Percentiles rank a stretch among this genome's conserved stretches.
Conservation (phyloP, 2,329 filamentous ascomycete species). For the Fusarium lateritium region DNA sequence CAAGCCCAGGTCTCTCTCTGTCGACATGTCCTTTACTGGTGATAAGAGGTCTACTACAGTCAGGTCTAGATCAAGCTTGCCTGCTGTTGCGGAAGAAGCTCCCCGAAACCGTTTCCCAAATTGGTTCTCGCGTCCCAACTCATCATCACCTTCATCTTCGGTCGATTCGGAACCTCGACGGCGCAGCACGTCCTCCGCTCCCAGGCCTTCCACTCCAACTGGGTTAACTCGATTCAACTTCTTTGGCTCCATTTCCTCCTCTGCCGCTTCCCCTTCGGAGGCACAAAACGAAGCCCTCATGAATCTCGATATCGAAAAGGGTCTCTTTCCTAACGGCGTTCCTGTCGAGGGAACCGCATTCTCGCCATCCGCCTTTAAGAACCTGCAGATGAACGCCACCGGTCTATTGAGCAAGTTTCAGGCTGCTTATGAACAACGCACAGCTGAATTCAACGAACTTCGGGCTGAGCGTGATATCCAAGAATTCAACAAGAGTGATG, state of each 20-base stretch:
- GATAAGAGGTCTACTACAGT: conserved; percentile 44
- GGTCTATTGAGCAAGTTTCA: conserved; percentile 71
- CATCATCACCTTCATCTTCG: conserved; percentile 34
- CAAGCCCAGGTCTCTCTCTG: conserved; percentile 46
- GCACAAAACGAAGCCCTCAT: conserved; percentile 67
- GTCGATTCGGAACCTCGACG: conserved; percentile 26
- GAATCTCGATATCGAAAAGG: conserved; percentile 68
- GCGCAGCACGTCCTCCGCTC: conserved; percentile 49
- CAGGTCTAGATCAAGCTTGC: conserved; percentile 25
- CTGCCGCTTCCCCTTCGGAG: conserved; percentile 53
- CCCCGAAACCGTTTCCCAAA: conserved; percentile 39
- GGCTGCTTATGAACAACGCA: conserved; percentile 69
- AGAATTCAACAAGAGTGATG: conserved; percentile 70
- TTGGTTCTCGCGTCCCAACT: conserved; percentile 46
- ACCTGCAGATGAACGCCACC: conserved; percentile 70
- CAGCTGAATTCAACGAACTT: conserved; percentile 65
- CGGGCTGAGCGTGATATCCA: conserved; percentile 68
- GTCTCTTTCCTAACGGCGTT: conserved; percentile 65
- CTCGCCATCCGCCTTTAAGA: conserved; percentile 73
- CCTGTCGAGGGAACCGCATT: conserved; percentile 65
- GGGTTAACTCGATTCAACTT: conserved; percentile 61
- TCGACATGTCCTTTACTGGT: conserved; percentile 53
- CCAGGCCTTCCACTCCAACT: conserved; percentile 53
- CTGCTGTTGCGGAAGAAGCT: conserved; percentile 36
- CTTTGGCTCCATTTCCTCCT: conserved; percentile 62